A percentile compares a stretch with the other conserved stretches of the same genome.
Evolutionary conservation across 768 basidiomycete species (phyloP).

Genomic region (Pisolithus tinctorius): DNA sequence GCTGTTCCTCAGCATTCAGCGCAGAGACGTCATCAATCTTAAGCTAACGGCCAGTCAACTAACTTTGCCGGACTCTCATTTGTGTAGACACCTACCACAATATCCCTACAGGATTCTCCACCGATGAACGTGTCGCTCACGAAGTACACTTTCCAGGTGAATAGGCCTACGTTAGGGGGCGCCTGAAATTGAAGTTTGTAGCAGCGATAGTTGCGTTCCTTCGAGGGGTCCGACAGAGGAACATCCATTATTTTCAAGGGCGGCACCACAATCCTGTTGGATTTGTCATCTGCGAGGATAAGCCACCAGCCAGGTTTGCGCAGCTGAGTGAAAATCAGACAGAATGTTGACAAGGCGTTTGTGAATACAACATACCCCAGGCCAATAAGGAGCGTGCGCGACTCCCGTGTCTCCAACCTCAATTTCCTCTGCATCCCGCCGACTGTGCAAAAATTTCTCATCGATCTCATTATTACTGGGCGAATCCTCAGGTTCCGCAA

Average conservation of each 20-base stretch:
- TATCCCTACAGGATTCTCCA: slow-evolving; percentile 63
- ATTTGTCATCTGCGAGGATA: slow-evolving; percentile 81
- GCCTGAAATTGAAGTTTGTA: slow-evolving; percentile 96
- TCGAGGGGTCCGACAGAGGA: slow-evolving; percentile 49
- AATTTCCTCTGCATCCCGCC: slow-evolving; percentile 58
- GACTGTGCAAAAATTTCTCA: slow-evolving; percentile 58
- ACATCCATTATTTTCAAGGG: slow-evolving; percentile 78
- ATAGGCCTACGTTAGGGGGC: slow-evolving; percentile 73
- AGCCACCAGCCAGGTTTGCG: slow-evolving; percentile 94
- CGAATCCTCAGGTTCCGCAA: slow-evolving; percentile 35
- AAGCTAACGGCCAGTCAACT: slow-evolving; percentile 42
- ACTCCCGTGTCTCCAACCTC: slow-evolving; percentile 41
- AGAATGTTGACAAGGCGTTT: neutral
- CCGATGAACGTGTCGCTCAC: slow-evolving; percentile 87
- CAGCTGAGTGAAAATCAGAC: slow-evolving; percentile 37
- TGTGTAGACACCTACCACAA: slow-evolving; percentile 49
- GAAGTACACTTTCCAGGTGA: slow-evolving; percentile 84
- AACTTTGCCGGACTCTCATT: neutral
- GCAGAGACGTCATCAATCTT: slow-evolving; percentile 72
- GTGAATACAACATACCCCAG: slow-evolving; percentile 49
- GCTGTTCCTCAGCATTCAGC: slow-evolving; percentile 50
- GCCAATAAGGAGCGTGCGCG: slow-evolving; percentile 94
- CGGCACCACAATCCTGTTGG: slow-evolving; percentile 79
- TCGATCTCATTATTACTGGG: slow-evolving; percentile 56
- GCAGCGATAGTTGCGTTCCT: slow-evolving; percentile 57